phyloP scores from a whole-genome alignment of 2,329 filamentous ascomycete species.

The Chaetomium globosum region DNA sequence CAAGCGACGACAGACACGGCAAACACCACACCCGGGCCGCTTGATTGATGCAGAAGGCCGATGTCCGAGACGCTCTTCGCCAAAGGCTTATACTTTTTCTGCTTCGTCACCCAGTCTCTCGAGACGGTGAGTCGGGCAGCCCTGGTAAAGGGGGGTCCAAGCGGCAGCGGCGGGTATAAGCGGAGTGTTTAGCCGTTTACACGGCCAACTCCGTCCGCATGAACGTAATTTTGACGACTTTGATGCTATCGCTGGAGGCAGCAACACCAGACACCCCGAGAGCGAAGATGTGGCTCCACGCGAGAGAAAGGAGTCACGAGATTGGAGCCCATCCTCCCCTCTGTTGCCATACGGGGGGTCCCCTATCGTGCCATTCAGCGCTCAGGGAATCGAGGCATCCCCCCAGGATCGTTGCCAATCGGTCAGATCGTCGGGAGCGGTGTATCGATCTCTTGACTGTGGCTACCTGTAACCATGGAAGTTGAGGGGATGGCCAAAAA shows the following conservation, averaged over 20 bases:
- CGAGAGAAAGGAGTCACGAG: conserved; percentile 8
- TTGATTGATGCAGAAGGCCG: background rate
- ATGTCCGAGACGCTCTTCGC: background rate
- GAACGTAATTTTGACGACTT: background rate
- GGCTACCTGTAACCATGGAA: background rate
- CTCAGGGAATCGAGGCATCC: background rate
- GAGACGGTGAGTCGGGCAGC: background rate
- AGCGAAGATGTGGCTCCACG: background rate
- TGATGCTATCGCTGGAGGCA: background rate
- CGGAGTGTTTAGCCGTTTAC: background rate
- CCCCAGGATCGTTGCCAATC: background rate
- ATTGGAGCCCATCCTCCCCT: background rate
- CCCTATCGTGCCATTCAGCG: background rate
- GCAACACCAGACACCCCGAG: background rate
- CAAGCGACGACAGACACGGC: background rate
- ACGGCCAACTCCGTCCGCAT: background rate
- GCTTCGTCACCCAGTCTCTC: background rate
- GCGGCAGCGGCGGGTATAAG: background rate
- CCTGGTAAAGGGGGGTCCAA: background rate
- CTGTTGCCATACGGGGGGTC: background rate
- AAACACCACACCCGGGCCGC: background rate
- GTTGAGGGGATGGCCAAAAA: background rate
- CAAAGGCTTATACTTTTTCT: background rate
- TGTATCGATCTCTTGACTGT: background rate
- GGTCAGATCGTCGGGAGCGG: background rate